These are phyloP conservation scores for Tulasnella sp. DNA, from an alignment of 768 basidiomycete genomes.

Conservation along the genomic window DNA sequence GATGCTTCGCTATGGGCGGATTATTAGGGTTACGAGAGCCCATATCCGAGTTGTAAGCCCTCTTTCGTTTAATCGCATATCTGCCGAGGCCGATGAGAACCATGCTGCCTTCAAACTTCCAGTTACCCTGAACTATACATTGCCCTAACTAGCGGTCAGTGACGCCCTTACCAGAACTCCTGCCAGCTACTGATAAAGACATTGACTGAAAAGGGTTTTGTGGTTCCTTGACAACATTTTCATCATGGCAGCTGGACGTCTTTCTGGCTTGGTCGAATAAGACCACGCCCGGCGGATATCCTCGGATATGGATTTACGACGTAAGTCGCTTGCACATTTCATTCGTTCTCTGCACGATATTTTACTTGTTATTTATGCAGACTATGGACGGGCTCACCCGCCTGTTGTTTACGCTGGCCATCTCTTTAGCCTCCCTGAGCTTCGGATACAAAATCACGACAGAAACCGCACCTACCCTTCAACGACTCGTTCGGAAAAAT, in stretches of 20 bases:
- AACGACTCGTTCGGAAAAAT: conserved; percentile 27
- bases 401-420: conserved; percentile 68
- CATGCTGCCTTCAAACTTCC: not conserved
- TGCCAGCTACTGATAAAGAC: not conserved
- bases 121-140: conserved; percentile 89
- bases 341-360: conserved; percentile 11
- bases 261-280: conserved; percentile 82
- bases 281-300: conserved; percentile 38
- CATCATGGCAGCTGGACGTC: conserved; percentile 86
- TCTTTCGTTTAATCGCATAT: not conserved
- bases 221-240: conserved; percentile 95
- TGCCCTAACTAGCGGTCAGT: conserved; percentile 75
- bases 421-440: conserved; percentile 70
- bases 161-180: not conserved
- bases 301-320: conserved; percentile 63
- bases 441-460: conserved; percentile 66
- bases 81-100: not conserved
- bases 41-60: conserved; percentile 67
- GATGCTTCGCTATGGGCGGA: conserved; percentile 90
- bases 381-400: conserved; percentile 80
- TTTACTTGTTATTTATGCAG: not conserved
- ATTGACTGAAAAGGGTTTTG: conserved; percentile 63
- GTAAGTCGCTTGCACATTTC: conserved; percentile 44
- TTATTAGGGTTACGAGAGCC: conserved; percentile 64
- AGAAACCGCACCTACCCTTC: conserved; percentile 42